Base-by-base conservation (phyloP, 371 early-diverging fungal species). In the Actinomortierella ambigua region DNA sequence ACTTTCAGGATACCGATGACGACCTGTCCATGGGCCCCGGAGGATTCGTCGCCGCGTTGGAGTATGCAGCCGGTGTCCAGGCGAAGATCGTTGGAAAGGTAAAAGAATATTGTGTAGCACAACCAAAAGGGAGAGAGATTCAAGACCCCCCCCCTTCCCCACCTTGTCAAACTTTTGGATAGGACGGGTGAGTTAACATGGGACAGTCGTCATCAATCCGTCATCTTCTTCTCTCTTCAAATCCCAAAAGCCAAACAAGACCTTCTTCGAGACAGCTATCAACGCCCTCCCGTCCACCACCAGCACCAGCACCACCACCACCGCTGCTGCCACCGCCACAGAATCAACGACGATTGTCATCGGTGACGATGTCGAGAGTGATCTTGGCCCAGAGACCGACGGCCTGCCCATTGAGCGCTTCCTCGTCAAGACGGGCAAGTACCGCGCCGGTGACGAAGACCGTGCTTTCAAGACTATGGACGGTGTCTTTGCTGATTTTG, bases 381-480 rank as follows among this genome's bases (percentile, higher is more conserved):
- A 95, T 66, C 81, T 94, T 3, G 91, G 90, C 17, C 92, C 85
- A 22, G 92, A 90, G 7, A 94, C 94, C 1, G 69, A 81, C 34
- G 88, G 83, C 23, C 75, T 90, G 26, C 91, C 92, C 0, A 76
- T 94, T 34, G 78, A 81, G 59, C 87, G 93, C 2, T 84, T 82
- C 47, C 79, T 95, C 51, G 89, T 94, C 26, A 81, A 84, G 53
- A 95, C 95, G 0, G 95, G 95, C 1, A 94, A 95, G 63, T 95
- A 93, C 68, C 81, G 89, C 18, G 43, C 78, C 1, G 85, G 84
- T 17, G 95, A 95, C 68, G 92, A 91, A 68, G 47, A 66, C 11
- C 78, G 75, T 14, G 69, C 66, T 1, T 65, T 59, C 34, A 69
- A 65, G 1, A 76, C 73, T 9, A 61, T 82, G 20, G 71, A 77